A percentile compares a stretch with the other conserved stretches of the same genome.
Evolutionary conservation across 1,284 basidiomycete species (phyloP).

Genomic region (Earliella scabrosa): DNA sequence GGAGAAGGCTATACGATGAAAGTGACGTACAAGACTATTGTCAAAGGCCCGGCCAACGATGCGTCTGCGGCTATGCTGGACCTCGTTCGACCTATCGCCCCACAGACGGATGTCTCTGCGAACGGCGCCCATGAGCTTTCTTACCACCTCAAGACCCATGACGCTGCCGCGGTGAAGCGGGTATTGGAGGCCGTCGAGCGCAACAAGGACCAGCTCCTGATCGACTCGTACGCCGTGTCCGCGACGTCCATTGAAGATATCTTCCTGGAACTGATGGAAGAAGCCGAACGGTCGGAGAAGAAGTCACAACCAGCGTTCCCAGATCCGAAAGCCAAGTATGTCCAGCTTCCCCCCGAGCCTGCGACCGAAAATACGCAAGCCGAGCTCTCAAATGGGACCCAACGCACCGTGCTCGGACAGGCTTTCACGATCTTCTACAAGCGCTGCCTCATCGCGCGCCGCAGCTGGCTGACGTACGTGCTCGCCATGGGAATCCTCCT

Average conservation of each 20-base stretch:
- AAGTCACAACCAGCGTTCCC: too few relatives aligned
- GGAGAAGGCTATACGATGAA: constrained; percentile 75
- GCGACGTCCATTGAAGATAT: constrained; percentile 82
- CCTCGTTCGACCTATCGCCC: constrained; percentile 49
- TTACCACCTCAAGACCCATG: constrained; percentile 64
- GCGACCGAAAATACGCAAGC: too few relatives aligned
- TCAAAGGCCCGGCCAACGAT: constrained; percentile 31
- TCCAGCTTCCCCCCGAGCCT: too few relatives aligned
- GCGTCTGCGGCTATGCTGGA: constrained; percentile 35
- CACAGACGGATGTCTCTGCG: constrained; percentile 45
- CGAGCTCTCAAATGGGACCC: constrained; percentile 52
- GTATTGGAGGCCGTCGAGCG: constrained; percentile 62
- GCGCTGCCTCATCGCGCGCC: constrained; percentile 62
- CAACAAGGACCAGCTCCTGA: constrained; percentile 38
- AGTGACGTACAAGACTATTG: constrained; percentile 45
- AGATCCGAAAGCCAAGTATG: too few relatives aligned
- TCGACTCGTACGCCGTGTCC: constrained; percentile 62
- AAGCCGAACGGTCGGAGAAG: constrained; percentile 32
- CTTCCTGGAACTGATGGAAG: constrained; percentile 73
- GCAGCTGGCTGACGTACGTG: constrained; percentile 68
- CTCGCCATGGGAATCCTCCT: constrained; percentile 65
- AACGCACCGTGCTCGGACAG: constrained; percentile 56
- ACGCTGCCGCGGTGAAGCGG: constrained; percentile 53
- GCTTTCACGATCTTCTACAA: constrained; percentile 77
- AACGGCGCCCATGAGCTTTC: constrained; percentile 44